A percentile compares a stretch with the other conserved stretches of the same genome.
Conservation (phyloP, 176 grass and related monocot species). For the Zea luxurians region DNA sequence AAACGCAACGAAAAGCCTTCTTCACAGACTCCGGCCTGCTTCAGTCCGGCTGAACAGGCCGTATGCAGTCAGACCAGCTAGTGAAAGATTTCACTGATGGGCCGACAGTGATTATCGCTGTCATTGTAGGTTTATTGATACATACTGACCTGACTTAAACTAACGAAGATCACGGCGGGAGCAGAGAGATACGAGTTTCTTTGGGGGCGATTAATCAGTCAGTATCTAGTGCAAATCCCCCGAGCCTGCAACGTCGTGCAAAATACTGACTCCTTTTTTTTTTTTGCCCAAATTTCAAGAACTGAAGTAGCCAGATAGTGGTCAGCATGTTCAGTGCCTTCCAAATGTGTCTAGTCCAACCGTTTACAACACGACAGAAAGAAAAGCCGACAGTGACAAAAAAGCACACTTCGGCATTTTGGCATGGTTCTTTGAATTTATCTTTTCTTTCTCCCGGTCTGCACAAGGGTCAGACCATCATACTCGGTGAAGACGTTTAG, state of each 20-base stretch:
- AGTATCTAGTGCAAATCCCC: not conserved
- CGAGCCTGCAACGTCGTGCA: not conserved
- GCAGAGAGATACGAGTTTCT: constrained; percentile 1
- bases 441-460: not conserved
- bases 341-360: not conserved
- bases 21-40: constrained; percentile 19
- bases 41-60: constrained; percentile 2
- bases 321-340: not conserved
- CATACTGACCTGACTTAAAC: not conserved
- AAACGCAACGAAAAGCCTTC: not conserved
- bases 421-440: not conserved
- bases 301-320: not conserved
- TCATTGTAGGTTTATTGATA: not conserved
- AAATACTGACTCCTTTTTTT: not conserved
- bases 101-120: not conserved
- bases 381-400: constrained; percentile 12
- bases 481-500: not conserved
- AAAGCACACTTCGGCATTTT: not conserved
- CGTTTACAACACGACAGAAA: constrained; percentile 7
- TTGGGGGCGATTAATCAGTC: not conserved
- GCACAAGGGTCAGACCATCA: not conserved
- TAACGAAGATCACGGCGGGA: not conserved
- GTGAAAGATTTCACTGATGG: not conserved
- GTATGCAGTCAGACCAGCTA: not conserved
- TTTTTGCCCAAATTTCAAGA: not conserved